These are phyloP conservation scores for Hyparrhenia diplandra DNA, from an alignment of 176 grass and related monocot species.

Conservation along the genomic window DNA sequence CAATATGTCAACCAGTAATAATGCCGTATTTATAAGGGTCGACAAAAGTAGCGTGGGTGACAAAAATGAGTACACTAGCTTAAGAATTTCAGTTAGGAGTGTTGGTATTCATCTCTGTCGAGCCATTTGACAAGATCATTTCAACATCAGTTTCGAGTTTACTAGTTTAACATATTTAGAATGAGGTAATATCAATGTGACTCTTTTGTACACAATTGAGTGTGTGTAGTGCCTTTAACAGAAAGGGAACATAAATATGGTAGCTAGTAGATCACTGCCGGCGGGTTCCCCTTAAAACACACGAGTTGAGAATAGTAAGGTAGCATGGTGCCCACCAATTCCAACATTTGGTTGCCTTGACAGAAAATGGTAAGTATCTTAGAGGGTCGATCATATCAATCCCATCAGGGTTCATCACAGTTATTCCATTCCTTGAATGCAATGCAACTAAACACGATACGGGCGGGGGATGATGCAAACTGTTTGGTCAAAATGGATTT, in stretches of 20 bases:
- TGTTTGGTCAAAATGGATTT: not conserved
- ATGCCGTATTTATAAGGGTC: not conserved
- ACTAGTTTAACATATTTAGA: not conserved
- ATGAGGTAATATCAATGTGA: not conserved
- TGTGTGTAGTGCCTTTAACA: not conserved
- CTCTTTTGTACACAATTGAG: not conserved
- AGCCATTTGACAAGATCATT: not conserved
- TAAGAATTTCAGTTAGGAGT: not conserved
- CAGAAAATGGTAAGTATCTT: not conserved
- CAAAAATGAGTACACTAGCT: not conserved
- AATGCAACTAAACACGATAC: not conserved
- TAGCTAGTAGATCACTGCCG: too few species aligned
- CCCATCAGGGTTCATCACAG: not conserved
- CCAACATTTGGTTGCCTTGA: not conserved
- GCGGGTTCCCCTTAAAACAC: too few species aligned
- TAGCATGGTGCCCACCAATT: not conserved
- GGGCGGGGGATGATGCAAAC: not conserved
- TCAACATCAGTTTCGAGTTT: not conserved
- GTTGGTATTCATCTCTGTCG: not conserved
- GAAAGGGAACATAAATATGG: not conserved
- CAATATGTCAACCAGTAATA: not conserved
- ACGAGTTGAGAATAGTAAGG: not conserved
- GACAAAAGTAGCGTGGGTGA: not conserved
- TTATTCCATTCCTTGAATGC: not conserved
- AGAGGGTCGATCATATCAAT: not conserved